Evolutionary conservation across 2,329 filamentous ascomycete species (phyloP).

Genomic region (Aspergillus sclerotialis): DNA sequence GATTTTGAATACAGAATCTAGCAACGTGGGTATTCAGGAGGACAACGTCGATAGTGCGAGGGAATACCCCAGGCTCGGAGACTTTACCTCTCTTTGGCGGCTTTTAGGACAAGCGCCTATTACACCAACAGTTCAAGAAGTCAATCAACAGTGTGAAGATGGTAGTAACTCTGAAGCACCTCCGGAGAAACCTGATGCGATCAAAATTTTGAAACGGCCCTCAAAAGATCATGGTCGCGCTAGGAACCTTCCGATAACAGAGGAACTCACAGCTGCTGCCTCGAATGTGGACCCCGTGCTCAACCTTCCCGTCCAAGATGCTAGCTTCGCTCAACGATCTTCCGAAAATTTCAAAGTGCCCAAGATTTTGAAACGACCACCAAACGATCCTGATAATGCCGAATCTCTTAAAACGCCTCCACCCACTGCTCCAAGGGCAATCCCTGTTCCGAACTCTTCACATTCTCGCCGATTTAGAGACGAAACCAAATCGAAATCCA

Average conservation of each 20-base stretch:
- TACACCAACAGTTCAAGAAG: conserved; percentile 3
- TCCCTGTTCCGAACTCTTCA: conserved; percentile 2
- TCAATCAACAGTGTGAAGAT: conserved; percentile 1
- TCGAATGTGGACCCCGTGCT: too few species aligned
- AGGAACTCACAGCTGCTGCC: too few species aligned
- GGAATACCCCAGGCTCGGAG: conserved; percentile 27
- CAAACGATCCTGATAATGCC: neutral
- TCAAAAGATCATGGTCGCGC: conserved; percentile 1
- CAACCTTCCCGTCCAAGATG: neutral
- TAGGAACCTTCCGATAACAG: too few species aligned
- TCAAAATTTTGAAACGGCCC: conserved; percentile 16
- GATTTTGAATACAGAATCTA: conserved; percentile 6
- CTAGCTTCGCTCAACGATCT: conserved; percentile 2
- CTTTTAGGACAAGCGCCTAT: conserved; percentile 23
- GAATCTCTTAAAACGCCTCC: conserved; percentile 1
- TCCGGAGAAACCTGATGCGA: conserved; percentile 3
- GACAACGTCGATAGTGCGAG: conserved; percentile 4
- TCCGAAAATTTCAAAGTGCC: conserved; percentile 5
- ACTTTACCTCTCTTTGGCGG: conserved; percentile 38
- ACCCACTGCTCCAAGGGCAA: conserved; percentile 4
- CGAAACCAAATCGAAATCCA: conserved; percentile 1
- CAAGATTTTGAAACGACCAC: conserved; percentile 15
- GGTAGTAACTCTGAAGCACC: conserved; percentile 1
- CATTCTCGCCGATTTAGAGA: conserved; percentile 2
- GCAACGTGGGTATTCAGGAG: neutral